Conservation (phyloP, 164 flowering plant species). For the Buxus sempervirens region DNA sequence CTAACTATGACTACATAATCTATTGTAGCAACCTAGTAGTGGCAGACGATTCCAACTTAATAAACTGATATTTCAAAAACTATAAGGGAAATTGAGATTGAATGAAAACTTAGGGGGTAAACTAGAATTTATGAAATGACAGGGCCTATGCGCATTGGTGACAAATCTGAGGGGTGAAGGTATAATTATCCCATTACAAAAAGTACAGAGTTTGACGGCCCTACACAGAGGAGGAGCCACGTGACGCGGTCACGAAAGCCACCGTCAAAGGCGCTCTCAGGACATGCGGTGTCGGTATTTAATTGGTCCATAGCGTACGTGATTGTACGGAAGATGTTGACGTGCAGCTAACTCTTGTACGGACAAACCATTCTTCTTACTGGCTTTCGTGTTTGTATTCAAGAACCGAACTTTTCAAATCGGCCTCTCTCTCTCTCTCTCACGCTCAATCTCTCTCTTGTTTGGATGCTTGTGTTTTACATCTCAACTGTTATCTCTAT, state of each 20-base stretch:
- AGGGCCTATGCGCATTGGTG: too few species aligned
- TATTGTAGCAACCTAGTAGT: too few species aligned
- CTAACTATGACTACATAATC: too few species aligned
- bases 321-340: conserved; percentile 13
- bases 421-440: not conserved
- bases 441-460: not conserved
- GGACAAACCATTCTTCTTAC: not conserved
- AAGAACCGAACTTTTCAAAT: too few species aligned
- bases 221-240: not conserved
- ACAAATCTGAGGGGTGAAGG: too few species aligned
- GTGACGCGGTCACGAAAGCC: not conserved
- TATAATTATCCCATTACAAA: not conserved
- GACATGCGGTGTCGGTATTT: not conserved
- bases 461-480: too few species aligned
- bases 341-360: not conserved
- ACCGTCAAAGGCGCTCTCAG: not conserved
- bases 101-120: too few species aligned
- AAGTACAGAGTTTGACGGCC: not conserved
- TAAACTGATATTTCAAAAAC: too few species aligned
- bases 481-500: too few species aligned
- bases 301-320: not conserved
- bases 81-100: too few species aligned
- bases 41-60: too few species aligned
- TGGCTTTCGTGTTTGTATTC: not conserved
- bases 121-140: too few species aligned